Conservation (phyloP, 2,329 filamentous ascomycete species). For the Cercospora canescens region DNA sequence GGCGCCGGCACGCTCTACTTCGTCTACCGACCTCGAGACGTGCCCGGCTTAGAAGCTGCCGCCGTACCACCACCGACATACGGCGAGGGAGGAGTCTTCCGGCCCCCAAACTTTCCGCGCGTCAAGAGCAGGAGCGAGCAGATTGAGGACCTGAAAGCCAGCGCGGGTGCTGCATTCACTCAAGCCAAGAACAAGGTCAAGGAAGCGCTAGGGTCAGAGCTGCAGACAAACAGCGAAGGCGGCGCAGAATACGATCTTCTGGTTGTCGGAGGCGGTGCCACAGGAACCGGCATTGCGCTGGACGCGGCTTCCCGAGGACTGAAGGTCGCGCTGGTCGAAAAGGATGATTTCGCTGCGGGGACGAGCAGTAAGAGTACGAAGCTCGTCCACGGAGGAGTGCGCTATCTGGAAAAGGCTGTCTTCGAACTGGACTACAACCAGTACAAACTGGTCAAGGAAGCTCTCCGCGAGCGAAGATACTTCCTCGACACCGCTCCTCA, state of each 20-base stretch:
- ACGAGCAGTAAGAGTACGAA: constrained; percentile 88
- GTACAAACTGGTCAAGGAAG: constrained; percentile 75
- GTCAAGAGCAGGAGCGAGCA: constrained; percentile 65
- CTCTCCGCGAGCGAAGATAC: constrained; percentile 77
- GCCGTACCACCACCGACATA: constrained; percentile 70
- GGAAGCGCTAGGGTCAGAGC: constrained; percentile 36
- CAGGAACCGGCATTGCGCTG: constrained; percentile 76
- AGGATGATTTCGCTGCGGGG: constrained; percentile 79
- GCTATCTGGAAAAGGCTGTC: constrained; percentile 83
- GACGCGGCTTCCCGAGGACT: constrained; percentile 78
- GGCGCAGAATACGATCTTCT: constrained; percentile 69
- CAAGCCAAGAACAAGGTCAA: constrained; percentile 48
- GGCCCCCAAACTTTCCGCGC: constrained; percentile 65
- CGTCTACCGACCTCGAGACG: constrained; percentile 68
- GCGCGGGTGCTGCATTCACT: constrained; percentile 46
- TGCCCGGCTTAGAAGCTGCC: constrained; percentile 68
- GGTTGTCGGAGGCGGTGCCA: constrained; percentile 77
- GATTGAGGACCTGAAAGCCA: constrained; percentile 59
- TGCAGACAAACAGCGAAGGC: constrained; percentile 28
- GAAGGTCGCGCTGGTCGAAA: constrained; percentile 77
- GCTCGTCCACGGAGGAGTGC: constrained; percentile 79
- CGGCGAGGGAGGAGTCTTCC: constrained; percentile 67
- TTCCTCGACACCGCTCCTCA: constrained; percentile 82
- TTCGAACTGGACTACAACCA: constrained; percentile 84
- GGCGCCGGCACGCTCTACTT: constrained; percentile 61